Base-by-base conservation (phyloP, 31 red algal genomes). In the Porphyra umbilicalis region DNA sequence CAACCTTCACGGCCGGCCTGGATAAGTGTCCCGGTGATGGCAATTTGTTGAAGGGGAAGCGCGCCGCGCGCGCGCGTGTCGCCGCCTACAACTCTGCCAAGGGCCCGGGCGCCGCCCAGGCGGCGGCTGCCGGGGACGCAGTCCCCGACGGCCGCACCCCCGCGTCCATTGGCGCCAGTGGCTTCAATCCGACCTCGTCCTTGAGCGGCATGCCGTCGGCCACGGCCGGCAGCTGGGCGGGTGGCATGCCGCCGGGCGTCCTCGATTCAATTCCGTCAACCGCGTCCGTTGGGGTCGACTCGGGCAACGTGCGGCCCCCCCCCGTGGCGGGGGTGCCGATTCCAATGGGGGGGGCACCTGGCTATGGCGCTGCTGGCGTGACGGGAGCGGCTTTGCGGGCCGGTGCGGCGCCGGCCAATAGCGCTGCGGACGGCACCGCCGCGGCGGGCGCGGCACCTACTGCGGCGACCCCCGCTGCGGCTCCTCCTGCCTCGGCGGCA, bases 21-120 rank as follows among this genome's bases (percentile, higher is more conserved):
- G 77, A 84, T n/a, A 77, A 79, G 35, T 94, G 91, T 35, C 91
- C 91, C 2, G 87, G 84, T 30, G 91, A 94, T 75, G 84, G 86
- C 13, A 89, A 88, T 75, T 78, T 94, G 33, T 80, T 84, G 10
- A 81, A 81, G 39, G 91, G 91, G 6, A 75, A 87, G 35, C 86
- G 89, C 36, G 89, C 81, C 68, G 91, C 91, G 33, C 85, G 86
- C 35, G 89, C 88, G 79, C 84, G 76, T 25, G 86, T 94, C 40
- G 78, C 82, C 5, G 87, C 81, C 16, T 35, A 89, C 10, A 84
- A 94, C n/a, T 85, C 86, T 33, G 87, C 89, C 7, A 81, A 87
- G 67, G 91, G 91, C 34, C 79, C 83, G 18, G 91, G 87, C 20
- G 80, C 57, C 8, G 57, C 57, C 25, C 57, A 71, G 57, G 57